Percentiles rank a stretch among this genome's conserved stretches.
Evolutionary conservation across 1,139 yeast species (phyloP).

Genomic region (Zygoascus hellenicus): DNA sequence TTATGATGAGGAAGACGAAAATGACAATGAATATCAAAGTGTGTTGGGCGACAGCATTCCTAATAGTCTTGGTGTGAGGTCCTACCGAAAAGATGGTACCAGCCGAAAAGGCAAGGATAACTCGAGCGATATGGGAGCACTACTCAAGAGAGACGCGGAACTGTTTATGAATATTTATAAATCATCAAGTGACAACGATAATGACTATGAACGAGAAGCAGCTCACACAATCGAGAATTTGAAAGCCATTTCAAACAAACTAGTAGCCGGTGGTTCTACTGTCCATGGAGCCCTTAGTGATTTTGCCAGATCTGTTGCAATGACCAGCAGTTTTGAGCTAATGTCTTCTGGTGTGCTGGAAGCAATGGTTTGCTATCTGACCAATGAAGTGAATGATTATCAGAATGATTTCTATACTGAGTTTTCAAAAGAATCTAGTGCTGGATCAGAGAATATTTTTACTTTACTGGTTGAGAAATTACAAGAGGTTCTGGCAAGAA

Average conservation of each 20-base stretch:
- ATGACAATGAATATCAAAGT: conserved; percentile 22
- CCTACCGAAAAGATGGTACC: no score
- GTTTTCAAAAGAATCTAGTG: neutral
- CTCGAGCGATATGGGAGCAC: conserved; percentile 1
- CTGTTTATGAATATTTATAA: conserved; percentile 15
- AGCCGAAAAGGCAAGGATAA: no score
- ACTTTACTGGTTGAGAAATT: conserved; percentile 47
- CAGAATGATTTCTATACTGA: no score
- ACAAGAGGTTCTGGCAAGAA: conserved; percentile 70
- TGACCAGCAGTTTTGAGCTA: conserved; percentile 68
- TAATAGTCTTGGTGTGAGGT: no score
- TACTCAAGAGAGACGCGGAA: conserved; percentile 7
- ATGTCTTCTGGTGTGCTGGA: conserved; percentile 61
- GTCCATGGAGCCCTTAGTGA: conserved; percentile 18
- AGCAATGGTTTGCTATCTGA: conserved; percentile 42
- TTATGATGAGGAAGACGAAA: conserved; percentile 21
- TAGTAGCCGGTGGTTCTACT: conserved; percentile 16
- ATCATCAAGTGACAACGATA: conserved; percentile 22
- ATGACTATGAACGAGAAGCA: conserved; percentile 29
- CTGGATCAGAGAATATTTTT: conserved; percentile 33
- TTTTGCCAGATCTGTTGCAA: conserved; percentile 31
- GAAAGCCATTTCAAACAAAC: conserved; percentile 15
- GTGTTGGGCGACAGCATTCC: conserved; percentile 15
- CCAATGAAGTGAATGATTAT: conserved; percentile 19
- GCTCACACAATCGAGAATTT: conserved; percentile 21